A percentile compares a stretch with the other conserved stretches of the same genome.
phyloP scores from a whole-genome alignment of 2,329 filamentous ascomycete species.

The Calonectria pteridis region DNA sequence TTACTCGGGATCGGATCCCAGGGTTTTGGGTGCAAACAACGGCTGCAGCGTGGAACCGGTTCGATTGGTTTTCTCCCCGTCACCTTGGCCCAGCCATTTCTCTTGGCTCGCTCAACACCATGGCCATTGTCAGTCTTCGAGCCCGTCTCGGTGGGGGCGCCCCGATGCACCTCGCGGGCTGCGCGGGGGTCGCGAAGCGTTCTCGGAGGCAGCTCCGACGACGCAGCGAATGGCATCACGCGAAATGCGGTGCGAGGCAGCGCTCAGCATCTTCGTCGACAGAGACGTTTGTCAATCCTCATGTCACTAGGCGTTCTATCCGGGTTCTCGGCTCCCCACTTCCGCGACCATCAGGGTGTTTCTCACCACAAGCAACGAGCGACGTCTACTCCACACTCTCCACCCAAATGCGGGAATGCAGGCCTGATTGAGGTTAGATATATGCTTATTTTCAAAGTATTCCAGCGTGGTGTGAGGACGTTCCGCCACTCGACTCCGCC shows the following conservation, averaged over 20 bases:
- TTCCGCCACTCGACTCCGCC: background rate
- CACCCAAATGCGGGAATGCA: conserved; percentile 18
- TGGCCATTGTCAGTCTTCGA: background rate
- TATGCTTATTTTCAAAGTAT: conserved; percentile 40
- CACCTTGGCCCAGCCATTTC: background rate
- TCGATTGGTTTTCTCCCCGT: background rate
- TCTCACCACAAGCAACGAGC: conserved; percentile 16
- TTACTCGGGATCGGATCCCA: conserved; percentile 16
- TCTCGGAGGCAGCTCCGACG: conserved; percentile 7
- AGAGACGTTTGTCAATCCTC: conserved; percentile 4
- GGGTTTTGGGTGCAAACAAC: background rate
- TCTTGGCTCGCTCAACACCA: conserved; percentile 5
- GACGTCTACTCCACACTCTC: conserved; percentile 10
- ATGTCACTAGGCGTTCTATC: conserved; percentile 35
- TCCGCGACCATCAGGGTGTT: conserved; percentile 42
- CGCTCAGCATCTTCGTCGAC: background rate
- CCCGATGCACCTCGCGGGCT: background rate
- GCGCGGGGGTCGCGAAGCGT: background rate
- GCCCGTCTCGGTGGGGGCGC: background rate
- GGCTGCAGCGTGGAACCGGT: background rate
- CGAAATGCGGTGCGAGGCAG: background rate
- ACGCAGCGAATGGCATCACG: conserved; percentile 22
- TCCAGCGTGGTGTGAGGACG: conserved; percentile 7
- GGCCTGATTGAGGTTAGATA: conserved; percentile 38
- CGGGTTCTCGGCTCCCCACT: conserved; percentile 38